phyloP scores from a whole-genome alignment of 2,329 filamentous ascomycete genomes.

The Cercospora sp. region DNA sequence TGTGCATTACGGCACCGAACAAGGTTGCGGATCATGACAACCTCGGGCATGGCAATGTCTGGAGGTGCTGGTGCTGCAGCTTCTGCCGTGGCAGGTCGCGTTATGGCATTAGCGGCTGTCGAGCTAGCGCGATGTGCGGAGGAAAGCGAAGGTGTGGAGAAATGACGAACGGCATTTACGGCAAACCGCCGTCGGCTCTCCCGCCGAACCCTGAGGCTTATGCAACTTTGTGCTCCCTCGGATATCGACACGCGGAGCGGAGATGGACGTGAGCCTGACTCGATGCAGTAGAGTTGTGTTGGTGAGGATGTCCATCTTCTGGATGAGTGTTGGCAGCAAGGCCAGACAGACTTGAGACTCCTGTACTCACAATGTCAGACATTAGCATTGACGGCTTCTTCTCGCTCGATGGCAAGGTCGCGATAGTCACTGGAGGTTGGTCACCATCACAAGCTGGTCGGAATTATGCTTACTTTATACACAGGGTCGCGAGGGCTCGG shows the following conservation, averaged over 20 bases:
- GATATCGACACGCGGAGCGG: not conserved
- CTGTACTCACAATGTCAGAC: conserved; percentile 47
- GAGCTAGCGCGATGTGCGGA: not conserved
- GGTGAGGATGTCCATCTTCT: not conserved
- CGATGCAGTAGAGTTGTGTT: conserved; percentile 3
- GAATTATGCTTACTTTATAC: too few species aligned
- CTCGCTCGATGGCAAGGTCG: conserved; percentile 79
- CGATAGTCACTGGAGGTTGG: conserved; percentile 77
- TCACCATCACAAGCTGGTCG: too few species aligned
- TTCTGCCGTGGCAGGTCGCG: conserved; percentile 3
- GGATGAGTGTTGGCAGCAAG: not conserved
- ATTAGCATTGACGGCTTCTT: conserved; percentile 72
- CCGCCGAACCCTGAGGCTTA: conserved; percentile 2
- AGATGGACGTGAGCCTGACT: conserved; percentile 1
- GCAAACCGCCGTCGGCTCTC: conserved; percentile 4
- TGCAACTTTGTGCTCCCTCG: conserved; percentile 1
- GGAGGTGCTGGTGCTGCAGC: not conserved
- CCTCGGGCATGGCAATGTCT: conserved; percentile 21
- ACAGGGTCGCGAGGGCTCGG: conserved; percentile 70
- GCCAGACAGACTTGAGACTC: not conserved
- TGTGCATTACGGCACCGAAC: conserved; percentile 3
- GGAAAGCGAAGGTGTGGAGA: not conserved
- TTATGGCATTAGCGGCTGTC: not conserved
- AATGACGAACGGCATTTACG: conserved; percentile 8
- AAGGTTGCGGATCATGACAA: conserved; percentile 9